Evolutionary conservation across 2,329 filamentous ascomycete species (phyloP), one percentile per base, ranked within the genome.

Genomic region (Neocatenulostroma microsporum): DNA sequence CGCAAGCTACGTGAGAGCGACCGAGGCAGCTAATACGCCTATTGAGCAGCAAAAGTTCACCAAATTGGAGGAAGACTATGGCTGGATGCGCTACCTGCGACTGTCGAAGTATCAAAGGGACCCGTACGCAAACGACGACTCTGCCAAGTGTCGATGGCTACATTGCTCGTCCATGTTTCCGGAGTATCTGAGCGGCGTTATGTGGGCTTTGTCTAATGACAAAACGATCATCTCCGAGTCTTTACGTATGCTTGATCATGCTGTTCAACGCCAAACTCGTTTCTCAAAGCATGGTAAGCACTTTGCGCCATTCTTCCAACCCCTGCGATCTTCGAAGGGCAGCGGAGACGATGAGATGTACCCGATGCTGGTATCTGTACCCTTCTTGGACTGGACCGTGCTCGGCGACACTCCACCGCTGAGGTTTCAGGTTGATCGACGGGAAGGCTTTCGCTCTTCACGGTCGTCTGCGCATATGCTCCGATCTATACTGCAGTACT

Each of bases 201-300:
- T 48, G 3, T 54, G 48, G 46, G 49, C 45, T 2, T 30, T 53
- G 27, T 50, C 44, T 8, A 41, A 48, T 10, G 45, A 53, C 23
- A 11, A 42, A 2, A 30, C 42, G 2, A 42, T 21, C 14, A 40
- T 49, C 5, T 47, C 49, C 3, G 44, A 46, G 21, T 46, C 46
- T 3, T 41, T 55, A 41, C 47, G 45, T 13, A 37, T 49, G 40
- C 46, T 66, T 10, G 57, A 64, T 30, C 50, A 58, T 23, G 57
- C 54, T 28, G 49, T 66, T 21, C 50, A 62, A 27, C 55, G 60
- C 31, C 56, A 66, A 21, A 62, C 63, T 28, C 53, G 63, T 0
- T 65, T 63, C 40, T 65, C 63, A 2, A 64, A 63, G 37, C 63
- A 67, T 45, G 63, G 63, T 9, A 55, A 62, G 39, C 62, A 63